These are phyloP conservation scores for Sambucus nigra DNA, from an alignment of 129 eudicot species.

Conservation along the genomic window DNA sequence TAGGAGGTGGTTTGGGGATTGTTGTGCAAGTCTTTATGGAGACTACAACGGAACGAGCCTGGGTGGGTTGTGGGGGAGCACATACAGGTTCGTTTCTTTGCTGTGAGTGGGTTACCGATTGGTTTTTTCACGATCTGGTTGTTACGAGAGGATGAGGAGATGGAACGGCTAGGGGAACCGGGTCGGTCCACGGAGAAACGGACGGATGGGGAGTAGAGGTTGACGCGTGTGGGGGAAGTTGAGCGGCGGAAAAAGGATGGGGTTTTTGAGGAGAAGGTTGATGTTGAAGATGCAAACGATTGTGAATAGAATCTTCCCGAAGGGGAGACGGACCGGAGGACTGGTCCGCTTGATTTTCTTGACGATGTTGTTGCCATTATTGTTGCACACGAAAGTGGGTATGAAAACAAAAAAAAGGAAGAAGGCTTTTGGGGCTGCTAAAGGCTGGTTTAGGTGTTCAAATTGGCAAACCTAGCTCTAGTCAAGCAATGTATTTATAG, in stretches of 20 bases:
- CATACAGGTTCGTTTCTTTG: conserved; percentile 64
- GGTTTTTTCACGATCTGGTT: conserved; percentile 42
- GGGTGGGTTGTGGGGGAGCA: conserved; percentile 95
- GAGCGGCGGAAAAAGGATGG: conserved; percentile 43
- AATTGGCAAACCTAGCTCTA: conserved; percentile 83
- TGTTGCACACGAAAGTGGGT: neutral
- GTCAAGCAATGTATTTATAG: conserved; percentile 59
- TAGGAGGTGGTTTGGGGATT: conserved; percentile 31
- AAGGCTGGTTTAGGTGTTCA: conserved; percentile 76
- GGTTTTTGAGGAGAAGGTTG: conserved; percentile 46
- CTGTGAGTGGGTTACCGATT: conserved; percentile 30
- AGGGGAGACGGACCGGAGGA: conserved; percentile 33
- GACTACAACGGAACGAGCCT: conserved; percentile 83
- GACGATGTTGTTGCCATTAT: conserved; percentile 25
- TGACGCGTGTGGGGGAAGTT: conserved; percentile 75
- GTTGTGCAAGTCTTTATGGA: conserved; percentile 46
- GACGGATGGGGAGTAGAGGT: conserved; percentile 54
- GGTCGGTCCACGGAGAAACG: conserved; percentile 66
- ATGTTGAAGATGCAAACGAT: conserved; percentile 46
- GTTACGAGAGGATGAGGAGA: conserved; percentile 42
- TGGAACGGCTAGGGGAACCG: conserved; percentile 53
- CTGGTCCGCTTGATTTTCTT: conserved; percentile 47
- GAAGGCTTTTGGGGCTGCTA: conserved; percentile 20
- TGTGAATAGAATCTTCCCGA: conserved; percentile 26
- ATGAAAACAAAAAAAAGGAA: too few relatives aligned